Conservation (phyloP, 75 land plant genomes). For the Pseudotsuga menziesii region DNA sequence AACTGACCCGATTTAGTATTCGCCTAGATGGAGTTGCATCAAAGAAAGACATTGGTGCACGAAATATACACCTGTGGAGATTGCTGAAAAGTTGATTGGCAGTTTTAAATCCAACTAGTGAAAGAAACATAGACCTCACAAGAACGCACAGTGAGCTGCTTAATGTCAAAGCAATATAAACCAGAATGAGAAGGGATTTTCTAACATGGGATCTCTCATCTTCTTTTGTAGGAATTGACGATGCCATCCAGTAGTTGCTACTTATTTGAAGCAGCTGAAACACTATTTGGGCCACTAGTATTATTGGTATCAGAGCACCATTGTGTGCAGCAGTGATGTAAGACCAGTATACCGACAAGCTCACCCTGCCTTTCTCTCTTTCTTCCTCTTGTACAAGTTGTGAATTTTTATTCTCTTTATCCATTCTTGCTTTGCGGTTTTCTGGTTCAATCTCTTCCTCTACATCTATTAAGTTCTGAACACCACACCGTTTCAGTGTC, state of each 20-base stretch:
- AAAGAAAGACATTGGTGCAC: too few species aligned
- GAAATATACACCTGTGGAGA: too few species aligned
- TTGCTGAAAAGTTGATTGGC: too few species aligned
- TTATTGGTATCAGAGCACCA: not conserved
- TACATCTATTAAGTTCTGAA: not conserved
- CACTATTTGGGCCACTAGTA: not conserved
- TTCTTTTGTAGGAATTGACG: not conserved
- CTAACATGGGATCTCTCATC: not conserved
- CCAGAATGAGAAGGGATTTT: not conserved
- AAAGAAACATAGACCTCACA: not conserved
- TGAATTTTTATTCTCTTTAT: not conserved
- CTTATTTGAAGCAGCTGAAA: slow-evolving; percentile 11
- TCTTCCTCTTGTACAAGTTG: slow-evolving; percentile 35
- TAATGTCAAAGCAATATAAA: slow-evolving; percentile 8
- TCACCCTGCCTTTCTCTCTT: slow-evolving; percentile 16
- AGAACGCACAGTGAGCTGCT: not conserved
- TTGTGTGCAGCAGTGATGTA: slow-evolving; percentile 8
- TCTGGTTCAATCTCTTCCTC: not conserved
- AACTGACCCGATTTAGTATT: too few species aligned
- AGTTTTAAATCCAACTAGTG: slow-evolving; percentile 3
- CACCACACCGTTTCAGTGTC: not conserved
- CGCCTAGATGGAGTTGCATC: too few species aligned
- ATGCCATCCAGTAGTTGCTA: slow-evolving; percentile 14
- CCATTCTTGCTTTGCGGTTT: not conserved
- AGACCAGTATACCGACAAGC: slow-evolving; percentile 7